Base-by-base conservation (phyloP, 768 basidiomycete species). In the Kwoniella shandongensis region DNA sequence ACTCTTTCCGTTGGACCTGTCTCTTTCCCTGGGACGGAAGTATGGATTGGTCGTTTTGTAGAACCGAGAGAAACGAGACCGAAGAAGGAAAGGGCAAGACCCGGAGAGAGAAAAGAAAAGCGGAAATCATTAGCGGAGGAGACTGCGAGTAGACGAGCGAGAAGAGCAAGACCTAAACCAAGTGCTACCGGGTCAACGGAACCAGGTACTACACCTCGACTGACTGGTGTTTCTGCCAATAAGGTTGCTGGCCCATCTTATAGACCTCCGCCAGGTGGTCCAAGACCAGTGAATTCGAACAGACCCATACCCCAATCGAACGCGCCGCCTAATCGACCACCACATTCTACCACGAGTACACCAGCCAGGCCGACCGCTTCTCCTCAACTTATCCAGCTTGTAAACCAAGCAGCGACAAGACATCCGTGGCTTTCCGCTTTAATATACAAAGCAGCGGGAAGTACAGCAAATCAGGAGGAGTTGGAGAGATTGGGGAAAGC, bases 31-130 rank as follows among this genome's bases (percentile, higher is more conserved):
- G 68, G 60, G n/a, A 67, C 66, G n/a, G 68, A 69, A 41, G 44
- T 73, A 5, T 73, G 71, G 71, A 60, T 70, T n/a, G 71, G 71
- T 7, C 35, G 66, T 35, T 73, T 73, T 57, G 71, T 73, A 2
- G 60, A 67, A 40, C 64, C 68, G 4, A 41, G 62, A 36, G 32
- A 56, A 13, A 59, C 48, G 2, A 20, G 35, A 15, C 54, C 53
- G 17, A 71, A 62, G 46, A 44, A 30, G 26, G 27, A 40, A 20
- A 59, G 59, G 44, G 55, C 51, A 10, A 59, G 41, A 20, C 59
- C 47, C 17, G 58, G 61, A 8, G 50, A 59, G 41, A 46, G 51
- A 27, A 54, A 25, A 27, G 61, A 62, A 26, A 64, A 48, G 44
- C 46, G 59, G 18, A 30, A 41, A 29, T 52, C 49, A 20, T 18